Percentiles rank a stretch among this genome's conserved stretches.
These are phyloP conservation scores for Testicularia cyperi DNA, from an alignment of 1,284 basidiomycete genomes.

Conservation along the genomic window DNA sequence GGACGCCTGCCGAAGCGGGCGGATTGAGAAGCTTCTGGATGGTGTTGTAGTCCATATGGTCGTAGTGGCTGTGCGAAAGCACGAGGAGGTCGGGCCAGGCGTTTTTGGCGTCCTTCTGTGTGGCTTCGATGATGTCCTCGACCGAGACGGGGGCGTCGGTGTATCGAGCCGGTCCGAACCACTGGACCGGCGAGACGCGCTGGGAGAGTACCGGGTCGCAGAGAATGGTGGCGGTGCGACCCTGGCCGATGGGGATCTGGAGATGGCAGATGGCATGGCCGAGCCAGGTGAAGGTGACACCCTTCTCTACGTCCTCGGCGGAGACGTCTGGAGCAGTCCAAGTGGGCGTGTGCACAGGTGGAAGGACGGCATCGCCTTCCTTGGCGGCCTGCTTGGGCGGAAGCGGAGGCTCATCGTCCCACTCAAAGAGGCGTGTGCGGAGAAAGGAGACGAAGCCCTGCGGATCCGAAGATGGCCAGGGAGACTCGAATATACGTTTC, in stretches of 20 bases:
- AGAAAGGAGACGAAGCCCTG: slow-evolving; percentile 36
- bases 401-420: slow-evolving; percentile 39
- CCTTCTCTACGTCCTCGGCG: neutral
- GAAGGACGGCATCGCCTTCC: slow-evolving; percentile 8
- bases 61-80: slow-evolving; percentile 51
- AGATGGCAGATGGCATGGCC: slow-evolving; percentile 46
- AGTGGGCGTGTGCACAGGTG: slow-evolving; percentile 22
- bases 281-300: slow-evolving; percentile 44
- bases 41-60: slow-evolving; percentile 46
- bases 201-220: slow-evolving; percentile 46
- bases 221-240: slow-evolving; percentile 20
- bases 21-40: slow-evolving; percentile 32
- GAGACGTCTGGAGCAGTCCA: slow-evolving; percentile 6
- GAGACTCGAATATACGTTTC: slow-evolving; percentile 31
- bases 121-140: slow-evolving; percentile 20
- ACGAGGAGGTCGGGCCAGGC: slow-evolving; percentile 45
- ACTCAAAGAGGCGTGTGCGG: slow-evolving; percentile 38
- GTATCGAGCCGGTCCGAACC: slow-evolving; percentile 41
- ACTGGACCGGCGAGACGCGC: slow-evolving; percentile 45
- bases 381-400: slow-evolving; percentile 17
- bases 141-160: slow-evolving; percentile 42
- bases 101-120: slow-evolving; percentile 11
- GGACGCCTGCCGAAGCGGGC: neutral
- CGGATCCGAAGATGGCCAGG: slow-evolving; percentile 26
- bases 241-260: slow-evolving; percentile 31